Conservation (phyloP, 345 rosid genomes). For the Odontarrhena argentea region DNA sequence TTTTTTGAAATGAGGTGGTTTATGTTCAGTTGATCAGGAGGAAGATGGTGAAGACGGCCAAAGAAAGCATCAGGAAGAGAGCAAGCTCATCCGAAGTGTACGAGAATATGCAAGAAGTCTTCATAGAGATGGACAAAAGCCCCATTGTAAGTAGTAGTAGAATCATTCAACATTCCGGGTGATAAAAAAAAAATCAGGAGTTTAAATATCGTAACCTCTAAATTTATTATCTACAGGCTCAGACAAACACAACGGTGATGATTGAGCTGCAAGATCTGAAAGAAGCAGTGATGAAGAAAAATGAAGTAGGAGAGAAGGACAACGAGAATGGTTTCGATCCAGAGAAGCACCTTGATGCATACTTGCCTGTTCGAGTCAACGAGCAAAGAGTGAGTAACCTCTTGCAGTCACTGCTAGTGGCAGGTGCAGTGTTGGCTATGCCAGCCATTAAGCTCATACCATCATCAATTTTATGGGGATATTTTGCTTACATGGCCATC, state of each 20-base stretch:
- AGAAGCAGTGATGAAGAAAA: conserved; percentile 63
- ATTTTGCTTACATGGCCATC: conserved; percentile 87
- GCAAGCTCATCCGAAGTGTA: conserved; percentile 66
- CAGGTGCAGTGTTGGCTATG: conserved; percentile 58
- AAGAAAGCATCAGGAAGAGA: conserved; percentile 63
- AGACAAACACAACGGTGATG: conserved; percentile 41
- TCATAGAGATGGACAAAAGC: conserved; percentile 61
- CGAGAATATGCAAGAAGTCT: conserved; percentile 69
- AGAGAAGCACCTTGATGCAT: conserved; percentile 76
- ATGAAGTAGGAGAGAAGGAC: conserved; percentile 34
- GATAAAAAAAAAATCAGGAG: background rate
- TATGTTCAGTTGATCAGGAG: conserved; percentile 54
- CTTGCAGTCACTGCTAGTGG: conserved; percentile 73
- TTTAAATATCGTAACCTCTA: conserved; percentile 3
- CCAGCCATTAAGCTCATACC: conserved; percentile 79
- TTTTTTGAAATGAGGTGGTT: background rate
- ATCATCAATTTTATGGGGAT: conserved; percentile 84
- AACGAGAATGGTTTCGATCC: conserved; percentile 55
- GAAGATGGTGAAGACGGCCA: conserved; percentile 76
- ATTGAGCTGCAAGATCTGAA: conserved; percentile 71
- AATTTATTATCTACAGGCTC: conserved; percentile 15
- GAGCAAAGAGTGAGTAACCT: conserved; percentile 86
- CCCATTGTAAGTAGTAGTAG: conserved; percentile 54
- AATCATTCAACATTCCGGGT: background rate
- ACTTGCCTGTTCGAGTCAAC: conserved; percentile 80